Percentiles rank a stretch among this genome's conserved stretches.
phyloP scores from a whole-genome alignment of 2,329 filamentous ascomycete genomes.

The Metarhizium robertsii region DNA sequence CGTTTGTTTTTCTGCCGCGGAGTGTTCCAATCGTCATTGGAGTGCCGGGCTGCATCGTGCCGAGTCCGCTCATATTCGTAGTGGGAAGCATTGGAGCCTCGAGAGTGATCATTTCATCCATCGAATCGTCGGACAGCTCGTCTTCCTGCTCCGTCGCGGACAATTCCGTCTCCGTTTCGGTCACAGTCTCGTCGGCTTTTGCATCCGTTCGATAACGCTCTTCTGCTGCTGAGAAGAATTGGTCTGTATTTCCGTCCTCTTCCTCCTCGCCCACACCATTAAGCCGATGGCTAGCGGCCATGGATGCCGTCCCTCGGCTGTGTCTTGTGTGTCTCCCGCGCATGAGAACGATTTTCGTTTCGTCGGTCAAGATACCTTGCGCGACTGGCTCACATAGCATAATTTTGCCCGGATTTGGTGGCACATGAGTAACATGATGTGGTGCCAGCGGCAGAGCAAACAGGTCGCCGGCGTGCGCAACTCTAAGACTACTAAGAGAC shows the following conservation, averaged over 20 bases:
- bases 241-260: slow-evolving; percentile 79
- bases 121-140: slow-evolving; percentile 74
- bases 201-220: slow-evolving; percentile 56
- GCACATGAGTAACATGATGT: slow-evolving; percentile 79
- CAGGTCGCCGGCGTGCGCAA: slow-evolving; percentile 79
- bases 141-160: slow-evolving; percentile 62
- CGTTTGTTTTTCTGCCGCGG: slow-evolving; percentile 56
- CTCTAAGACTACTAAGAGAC: slow-evolving; percentile 60
- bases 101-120: slow-evolving; percentile 89
- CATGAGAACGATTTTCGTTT: slow-evolving; percentile 77
- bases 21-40: slow-evolving; percentile 58
- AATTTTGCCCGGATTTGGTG: slow-evolving; percentile 77
- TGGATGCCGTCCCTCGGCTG: slow-evolving; percentile 36
- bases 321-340: slow-evolving; percentile 49
- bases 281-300: slow-evolving; percentile 30
- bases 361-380: slow-evolving; percentile 69
- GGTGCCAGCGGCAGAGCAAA: slow-evolving; percentile 68
- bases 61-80: slow-evolving; percentile 70
- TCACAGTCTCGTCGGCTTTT: slow-evolving; percentile 48
- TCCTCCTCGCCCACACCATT: slow-evolving; percentile 55
- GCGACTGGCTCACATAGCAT: slow-evolving; percentile 90
- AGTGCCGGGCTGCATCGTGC: slow-evolving; percentile 70
- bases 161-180: slow-evolving; percentile 54
- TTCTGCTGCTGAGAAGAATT: slow-evolving; percentile 88
- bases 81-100: slow-evolving; percentile 69